Conservation (phyloP, 2,329 filamentous ascomycete species). For the Aspergillus uvarum region DNA sequence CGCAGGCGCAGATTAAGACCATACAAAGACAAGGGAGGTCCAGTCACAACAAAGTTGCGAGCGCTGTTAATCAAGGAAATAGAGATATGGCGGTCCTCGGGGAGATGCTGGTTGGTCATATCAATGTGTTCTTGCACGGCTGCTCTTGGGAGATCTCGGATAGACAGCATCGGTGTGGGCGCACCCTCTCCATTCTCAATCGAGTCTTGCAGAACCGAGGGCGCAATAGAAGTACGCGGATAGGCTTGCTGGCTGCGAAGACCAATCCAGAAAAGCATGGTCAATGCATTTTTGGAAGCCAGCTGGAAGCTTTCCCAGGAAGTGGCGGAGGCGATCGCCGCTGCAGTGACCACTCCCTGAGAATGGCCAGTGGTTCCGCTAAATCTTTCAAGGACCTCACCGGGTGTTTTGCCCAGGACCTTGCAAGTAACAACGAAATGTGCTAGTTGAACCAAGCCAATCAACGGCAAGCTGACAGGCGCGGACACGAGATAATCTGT, state of each 20-base stretch:
- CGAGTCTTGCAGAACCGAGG: conserved; percentile 87
- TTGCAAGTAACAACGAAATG: conserved; percentile 96
- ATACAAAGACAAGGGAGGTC: conserved; percentile 91
- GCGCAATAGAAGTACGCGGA: conserved; percentile 88
- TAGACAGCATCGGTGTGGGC: conserved; percentile 96
- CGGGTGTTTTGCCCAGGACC: conserved; percentile 83
- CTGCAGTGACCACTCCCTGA: conserved; percentile 91
- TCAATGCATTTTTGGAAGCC: conserved; percentile 75
- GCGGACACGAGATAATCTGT: conserved; percentile 92
- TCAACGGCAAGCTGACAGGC: conserved; percentile 92
- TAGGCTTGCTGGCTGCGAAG: conserved; percentile 96
- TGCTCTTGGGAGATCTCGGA: conserved; percentile 82
- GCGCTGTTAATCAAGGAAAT: conserved; percentile 97
- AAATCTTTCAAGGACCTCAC: conserved; percentile 79
- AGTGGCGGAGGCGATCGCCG: conserved; percentile 83
- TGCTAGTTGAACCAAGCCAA: conserved; percentile 91
- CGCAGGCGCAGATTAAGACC: conserved; percentile 92
- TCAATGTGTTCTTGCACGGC: conserved; percentile 97
- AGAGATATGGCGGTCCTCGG: conserved; percentile 85
- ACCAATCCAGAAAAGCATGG: conserved; percentile 98
- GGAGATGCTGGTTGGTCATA: conserved; percentile 93
- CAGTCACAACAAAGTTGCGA: conserved; percentile 93
- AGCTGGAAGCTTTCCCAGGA: conserved; percentile 91
- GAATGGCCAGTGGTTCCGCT: conserved; percentile 93
- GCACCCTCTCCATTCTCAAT: conserved; percentile 91